Percentiles rank a stretch among this genome's conserved stretches.
phyloP scores from a whole-genome alignment of 805 yeast genomes.

The Metschnikowia similis region DNA sequence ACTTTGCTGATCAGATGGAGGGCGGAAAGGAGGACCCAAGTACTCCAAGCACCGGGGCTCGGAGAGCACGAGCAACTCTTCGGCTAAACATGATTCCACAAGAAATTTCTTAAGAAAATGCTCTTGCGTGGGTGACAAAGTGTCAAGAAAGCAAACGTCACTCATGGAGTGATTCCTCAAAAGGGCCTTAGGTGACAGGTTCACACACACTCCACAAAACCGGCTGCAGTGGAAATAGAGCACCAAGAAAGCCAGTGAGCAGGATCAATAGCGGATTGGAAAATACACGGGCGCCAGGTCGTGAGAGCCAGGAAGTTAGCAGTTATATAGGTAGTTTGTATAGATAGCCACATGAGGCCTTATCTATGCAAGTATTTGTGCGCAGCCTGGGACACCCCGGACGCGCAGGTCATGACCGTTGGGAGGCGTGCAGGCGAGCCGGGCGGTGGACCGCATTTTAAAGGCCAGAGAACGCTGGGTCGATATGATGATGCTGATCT shows the following conservation, averaged over 20 bases:
- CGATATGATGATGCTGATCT: too few relatives aligned
- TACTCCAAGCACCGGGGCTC: slow-evolving; percentile 59
- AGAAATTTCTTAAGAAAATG: slow-evolving; percentile 85
- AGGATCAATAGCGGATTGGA: not conserved
- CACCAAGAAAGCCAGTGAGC: too few relatives aligned
- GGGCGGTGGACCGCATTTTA: too few relatives aligned
- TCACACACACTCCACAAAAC: too few relatives aligned
- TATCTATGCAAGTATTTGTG: not conserved
- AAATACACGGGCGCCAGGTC: not conserved
- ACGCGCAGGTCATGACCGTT: not conserved
- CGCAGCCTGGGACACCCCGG: not conserved
- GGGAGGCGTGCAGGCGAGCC: not conserved
- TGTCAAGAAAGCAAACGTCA: slow-evolving; percentile 7
- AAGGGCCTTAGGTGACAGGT: too few relatives aligned
- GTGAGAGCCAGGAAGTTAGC: not conserved
- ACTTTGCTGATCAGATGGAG: slow-evolving; percentile 3
- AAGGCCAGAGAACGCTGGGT: too few relatives aligned
- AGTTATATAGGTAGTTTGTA: not conserved
- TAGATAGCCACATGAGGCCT: not conserved
- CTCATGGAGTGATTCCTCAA: not conserved
- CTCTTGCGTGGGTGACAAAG: slow-evolving; percentile 62
- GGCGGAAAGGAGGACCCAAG: slow-evolving; percentile 75
- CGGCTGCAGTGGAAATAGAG: too few relatives aligned
- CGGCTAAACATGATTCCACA: slow-evolving; percentile 53
- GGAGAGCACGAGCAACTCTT: slow-evolving; percentile 59